Percentiles rank a stretch among this genome's conserved stretches.
Conservation (phyloP, 1,284 basidiomycete genomes). For the Phylloboletellus chloephorus region DNA sequence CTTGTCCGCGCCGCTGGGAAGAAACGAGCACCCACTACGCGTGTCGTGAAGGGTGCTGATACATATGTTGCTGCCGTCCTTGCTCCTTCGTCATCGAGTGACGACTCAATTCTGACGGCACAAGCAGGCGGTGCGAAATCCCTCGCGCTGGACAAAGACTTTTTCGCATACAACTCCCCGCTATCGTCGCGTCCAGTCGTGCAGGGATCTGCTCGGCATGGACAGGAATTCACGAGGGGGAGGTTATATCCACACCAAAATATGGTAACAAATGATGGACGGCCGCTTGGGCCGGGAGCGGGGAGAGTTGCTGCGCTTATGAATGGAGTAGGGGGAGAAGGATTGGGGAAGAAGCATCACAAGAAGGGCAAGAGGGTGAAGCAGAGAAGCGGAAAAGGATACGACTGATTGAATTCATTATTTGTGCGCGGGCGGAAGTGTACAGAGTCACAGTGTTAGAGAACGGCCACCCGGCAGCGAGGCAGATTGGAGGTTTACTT, state of each 20-base stretch:
- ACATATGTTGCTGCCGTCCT: conserved; percentile 56
- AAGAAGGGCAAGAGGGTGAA: conserved; percentile 83
- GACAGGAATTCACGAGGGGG: conserved; percentile 57
- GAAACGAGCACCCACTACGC: conserved; percentile 81
- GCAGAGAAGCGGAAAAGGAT: conserved; percentile 86
- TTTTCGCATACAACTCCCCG: conserved; percentile 61
- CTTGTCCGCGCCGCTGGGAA: conserved; percentile 59
- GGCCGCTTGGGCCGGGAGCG: conserved; percentile 44
- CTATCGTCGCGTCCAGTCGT: conserved; percentile 60
- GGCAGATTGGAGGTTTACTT: neutral
- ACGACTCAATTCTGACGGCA: conserved; percentile 17
- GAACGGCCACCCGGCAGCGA: neutral
- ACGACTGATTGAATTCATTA: conserved; percentile 49
- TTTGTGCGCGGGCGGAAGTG: neutral
- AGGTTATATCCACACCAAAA: conserved; percentile 79
- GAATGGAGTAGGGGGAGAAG: conserved; percentile 40
- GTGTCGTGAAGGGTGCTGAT: conserved; percentile 78
- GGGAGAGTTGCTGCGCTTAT: conserved; percentile 45
- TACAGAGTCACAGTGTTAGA: neutral
- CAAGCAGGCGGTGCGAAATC: conserved; percentile 48
- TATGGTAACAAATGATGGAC: conserved; percentile 71
- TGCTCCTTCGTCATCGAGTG: conserved; percentile 4
- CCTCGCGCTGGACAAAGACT: conserved; percentile 73
- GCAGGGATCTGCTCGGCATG: conserved; percentile 55
- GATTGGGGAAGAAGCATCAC: conserved; percentile 77